Evolutionary conservation across 371 early-diverging fungal species (phyloP), one percentile per base, ranked within the genome.

Genomic region (Apophysomyces trapeziformis): DNA sequence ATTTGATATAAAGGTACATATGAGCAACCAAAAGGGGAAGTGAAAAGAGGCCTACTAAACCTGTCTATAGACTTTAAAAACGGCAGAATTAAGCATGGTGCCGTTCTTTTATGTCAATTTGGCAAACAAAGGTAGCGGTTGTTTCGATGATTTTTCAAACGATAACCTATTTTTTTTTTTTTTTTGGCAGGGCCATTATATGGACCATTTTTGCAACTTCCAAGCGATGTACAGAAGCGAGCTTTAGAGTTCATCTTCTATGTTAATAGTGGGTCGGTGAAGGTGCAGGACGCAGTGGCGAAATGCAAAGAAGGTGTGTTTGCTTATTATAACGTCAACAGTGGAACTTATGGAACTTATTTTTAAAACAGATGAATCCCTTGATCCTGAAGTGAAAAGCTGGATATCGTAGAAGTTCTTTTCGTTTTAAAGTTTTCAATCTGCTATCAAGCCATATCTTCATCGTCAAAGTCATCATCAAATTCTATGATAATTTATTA

Each of bases 211-310:
- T 69, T 73, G 0, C 67, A 70, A 6, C 41, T 85, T 36, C 84
- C 86, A 0, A 65, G 67, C 7, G 78, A 74, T 44, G 65, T 80
- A 0, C 86, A 85, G 66, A 73, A 77, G 35, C 72, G 83, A 8
- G 86, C 84, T 37, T 62, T 85, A 39, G 84, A 85, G 62, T 82
- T 82, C 69, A 74, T 85, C 18, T 73, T 69, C 62, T 85, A 79
- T 68, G 60, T 78, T 0, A 61, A 68, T 66, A 71, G 70, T 38
- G 62, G 63, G 44, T 68, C 75, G 26, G 60, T 65, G n/a, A 78
- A 73, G 32, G 67, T 78, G 56, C 61, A 63, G 7, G 38, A 45
- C 41, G 76, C 79, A 26, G 61, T 77, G 50, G 16, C 63, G 38
- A 61, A 63, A 61, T 73, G 71, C 46, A 63, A 64, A 56, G 46